Conservation (phyloP, 2,329 filamentous ascomycete species). For the Grosmannia clavigera region DNA sequence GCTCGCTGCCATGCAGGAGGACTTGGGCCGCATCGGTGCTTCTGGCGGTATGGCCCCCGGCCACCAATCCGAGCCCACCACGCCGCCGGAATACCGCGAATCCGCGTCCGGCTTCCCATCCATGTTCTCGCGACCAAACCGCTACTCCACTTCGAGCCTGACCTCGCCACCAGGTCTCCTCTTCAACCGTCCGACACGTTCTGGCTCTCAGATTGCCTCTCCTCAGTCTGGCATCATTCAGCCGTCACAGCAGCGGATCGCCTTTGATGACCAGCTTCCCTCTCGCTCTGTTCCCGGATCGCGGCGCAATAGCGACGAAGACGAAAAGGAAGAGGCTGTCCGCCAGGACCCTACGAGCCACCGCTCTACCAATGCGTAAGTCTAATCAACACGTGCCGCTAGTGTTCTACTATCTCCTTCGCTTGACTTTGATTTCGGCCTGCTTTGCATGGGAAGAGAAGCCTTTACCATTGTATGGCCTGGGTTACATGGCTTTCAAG, state of each 20-base stretch:
- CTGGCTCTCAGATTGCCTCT: constrained; percentile 69
- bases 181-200: constrained; percentile 60
- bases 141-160: constrained; percentile 81
- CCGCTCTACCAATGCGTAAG: constrained; percentile 68
- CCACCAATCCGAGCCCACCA: constrained; percentile 89
- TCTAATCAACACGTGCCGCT: constrained; percentile 19
- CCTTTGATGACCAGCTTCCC: constrained; percentile 53
- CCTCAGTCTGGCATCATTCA: constrained; percentile 54
- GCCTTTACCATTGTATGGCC: background rate
- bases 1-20: constrained; percentile 72
- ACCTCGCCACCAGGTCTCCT: constrained; percentile 62
- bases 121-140: constrained; percentile 71
- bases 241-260: constrained; percentile 27
- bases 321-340: constrained; percentile 69
- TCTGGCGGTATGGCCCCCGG: constrained; percentile 39
- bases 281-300: constrained; percentile 80
- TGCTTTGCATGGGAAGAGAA: background rate
- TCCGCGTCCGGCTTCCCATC: constrained; percentile 57
- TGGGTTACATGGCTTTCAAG: background rate
- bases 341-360: constrained; percentile 58
- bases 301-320: constrained; percentile 81
- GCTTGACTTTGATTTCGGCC: background rate
- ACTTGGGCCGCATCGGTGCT: constrained; percentile 46
- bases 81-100: constrained; percentile 84
- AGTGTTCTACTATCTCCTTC: no score